Percentiles rank a stretch among this genome's conserved stretches.
These are phyloP conservation scores for Plasmodium berghei DNA, from an alignment of 169 alveolate genomes.

Conservation along the genomic window DNA sequence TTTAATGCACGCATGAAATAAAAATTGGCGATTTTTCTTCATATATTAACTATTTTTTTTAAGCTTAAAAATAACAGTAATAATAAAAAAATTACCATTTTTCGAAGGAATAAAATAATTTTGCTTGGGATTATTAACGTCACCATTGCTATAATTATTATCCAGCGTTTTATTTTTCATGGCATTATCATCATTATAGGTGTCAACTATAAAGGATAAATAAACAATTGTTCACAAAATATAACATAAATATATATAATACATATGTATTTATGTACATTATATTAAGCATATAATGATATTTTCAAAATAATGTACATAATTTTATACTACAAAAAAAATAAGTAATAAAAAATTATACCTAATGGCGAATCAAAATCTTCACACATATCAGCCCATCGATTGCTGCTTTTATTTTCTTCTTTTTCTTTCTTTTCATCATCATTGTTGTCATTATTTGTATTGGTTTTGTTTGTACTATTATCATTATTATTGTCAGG, in stretches of 20 bases:
- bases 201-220: constrained; percentile 28
- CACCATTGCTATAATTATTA: constrained; percentile 18
- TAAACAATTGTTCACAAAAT: neutral
- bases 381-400: constrained; percentile 76
- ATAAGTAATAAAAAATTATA: neutral
- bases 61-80: too few relatives aligned
- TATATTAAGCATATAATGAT: too few relatives aligned
- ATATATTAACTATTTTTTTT: too few relatives aligned
- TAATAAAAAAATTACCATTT: constrained; percentile 36
- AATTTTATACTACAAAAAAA: too few relatives aligned
- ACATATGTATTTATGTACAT: neutral
- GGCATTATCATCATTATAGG: constrained; percentile 53
- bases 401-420: constrained; percentile 63
- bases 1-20: too few relatives aligned
- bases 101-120: constrained; percentile 61
- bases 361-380: constrained; percentile 73
- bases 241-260: neutral
- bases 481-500: neutral
- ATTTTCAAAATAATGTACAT: too few relatives aligned
- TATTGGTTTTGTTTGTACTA: constrained; percentile 5
- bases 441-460: neutral
- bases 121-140: constrained; percentile 41
- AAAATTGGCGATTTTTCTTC: too few relatives aligned
- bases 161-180: constrained; percentile 49
- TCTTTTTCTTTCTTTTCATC: constrained; percentile 16